Percentiles rank a stretch among this genome's conserved stretches.
Conservation (phyloP, 2,329 filamentous ascomycete species). For the Cytospora mali region DNA sequence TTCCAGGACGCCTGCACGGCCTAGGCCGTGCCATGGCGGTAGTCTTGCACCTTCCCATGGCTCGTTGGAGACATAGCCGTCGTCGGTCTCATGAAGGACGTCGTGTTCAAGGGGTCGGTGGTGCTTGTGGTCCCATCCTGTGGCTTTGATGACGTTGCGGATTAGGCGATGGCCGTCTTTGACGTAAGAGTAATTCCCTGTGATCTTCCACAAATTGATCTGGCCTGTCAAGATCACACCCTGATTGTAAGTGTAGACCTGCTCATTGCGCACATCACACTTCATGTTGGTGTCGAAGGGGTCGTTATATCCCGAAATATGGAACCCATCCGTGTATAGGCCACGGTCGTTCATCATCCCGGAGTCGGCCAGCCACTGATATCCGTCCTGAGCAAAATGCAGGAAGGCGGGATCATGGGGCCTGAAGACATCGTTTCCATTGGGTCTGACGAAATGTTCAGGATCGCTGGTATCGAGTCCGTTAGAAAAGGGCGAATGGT, state of each 20-base stretch:
- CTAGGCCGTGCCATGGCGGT: conserved; percentile 72
- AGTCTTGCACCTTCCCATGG: conserved; percentile 40
- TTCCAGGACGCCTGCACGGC: conserved; percentile 78
- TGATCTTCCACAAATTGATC: conserved; percentile 78
- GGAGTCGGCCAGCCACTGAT: conserved; percentile 76
- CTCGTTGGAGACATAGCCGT: conserved; percentile 27
- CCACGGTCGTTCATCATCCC: conserved; percentile 80
- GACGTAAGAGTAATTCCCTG: conserved; percentile 71
- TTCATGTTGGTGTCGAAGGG: conserved; percentile 64
- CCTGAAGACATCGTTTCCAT: conserved; percentile 35
- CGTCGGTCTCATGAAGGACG: not conserved
- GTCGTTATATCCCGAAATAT: conserved; percentile 69
- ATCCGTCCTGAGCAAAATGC: conserved; percentile 73
- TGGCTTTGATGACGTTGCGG: conserved; percentile 72
- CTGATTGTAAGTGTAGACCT: conserved; percentile 96
- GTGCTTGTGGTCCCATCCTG: conserved; percentile 66
- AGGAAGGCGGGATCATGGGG: conserved; percentile 67
- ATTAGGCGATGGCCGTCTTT: conserved; percentile 80
- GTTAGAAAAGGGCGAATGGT: conserved; percentile 65
- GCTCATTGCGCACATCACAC: conserved; percentile 81
- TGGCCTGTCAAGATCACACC: conserved; percentile 84
- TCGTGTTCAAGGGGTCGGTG: conserved; percentile 46
- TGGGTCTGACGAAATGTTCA: conserved; percentile 7
- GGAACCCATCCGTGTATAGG: conserved; percentile 85
- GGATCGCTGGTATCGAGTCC: conserved; percentile 18